phyloP scores from a whole-genome alignment of 164 flowering plant species.

The Echeveria elegans region DNA sequence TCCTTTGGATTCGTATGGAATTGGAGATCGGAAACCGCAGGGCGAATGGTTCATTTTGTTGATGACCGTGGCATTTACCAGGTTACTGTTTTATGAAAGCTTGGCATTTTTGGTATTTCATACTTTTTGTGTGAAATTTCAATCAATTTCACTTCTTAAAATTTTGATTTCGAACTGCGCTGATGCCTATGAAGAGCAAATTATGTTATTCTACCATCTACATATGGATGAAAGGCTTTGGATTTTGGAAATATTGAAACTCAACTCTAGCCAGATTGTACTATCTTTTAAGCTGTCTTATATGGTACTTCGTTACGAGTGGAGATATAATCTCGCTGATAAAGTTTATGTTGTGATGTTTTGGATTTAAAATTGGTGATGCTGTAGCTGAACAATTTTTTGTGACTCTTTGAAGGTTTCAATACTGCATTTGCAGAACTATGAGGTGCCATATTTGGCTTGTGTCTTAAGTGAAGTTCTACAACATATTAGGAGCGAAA shows the following conservation, averaged over 20 bases:
- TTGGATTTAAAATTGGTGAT: background rate
- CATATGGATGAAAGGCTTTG: too few relatives aligned
- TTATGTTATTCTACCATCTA: too few relatives aligned
- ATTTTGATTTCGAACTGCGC: too few relatives aligned
- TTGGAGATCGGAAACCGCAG: constrained; percentile 37
- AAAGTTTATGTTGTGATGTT: background rate
- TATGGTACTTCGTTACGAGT: too few relatives aligned
- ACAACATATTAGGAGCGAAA: constrained; percentile 28
- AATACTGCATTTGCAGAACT: background rate
- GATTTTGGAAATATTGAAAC: too few relatives aligned
- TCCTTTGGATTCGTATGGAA: constrained; percentile 52
- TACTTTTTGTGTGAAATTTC: too few relatives aligned
- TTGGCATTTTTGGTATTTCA: too few relatives aligned
- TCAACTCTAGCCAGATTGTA: too few relatives aligned
- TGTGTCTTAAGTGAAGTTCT: constrained; percentile 59
- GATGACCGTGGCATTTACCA: constrained; percentile 33
- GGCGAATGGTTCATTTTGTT: constrained; percentile 33
- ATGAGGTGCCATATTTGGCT: constrained; percentile 18
- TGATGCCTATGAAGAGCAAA: too few relatives aligned
- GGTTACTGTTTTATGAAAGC: constrained; percentile 16
- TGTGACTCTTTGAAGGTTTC: background rate
- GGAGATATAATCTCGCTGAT: too few relatives aligned
- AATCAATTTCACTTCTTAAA: too few relatives aligned
- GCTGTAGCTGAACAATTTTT: background rate
- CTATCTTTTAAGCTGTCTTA: too few relatives aligned